These are phyloP conservation scores for Pulicaria dysenterica DNA, from an alignment of 129 eudicot species.

Conservation along the genomic window DNA sequence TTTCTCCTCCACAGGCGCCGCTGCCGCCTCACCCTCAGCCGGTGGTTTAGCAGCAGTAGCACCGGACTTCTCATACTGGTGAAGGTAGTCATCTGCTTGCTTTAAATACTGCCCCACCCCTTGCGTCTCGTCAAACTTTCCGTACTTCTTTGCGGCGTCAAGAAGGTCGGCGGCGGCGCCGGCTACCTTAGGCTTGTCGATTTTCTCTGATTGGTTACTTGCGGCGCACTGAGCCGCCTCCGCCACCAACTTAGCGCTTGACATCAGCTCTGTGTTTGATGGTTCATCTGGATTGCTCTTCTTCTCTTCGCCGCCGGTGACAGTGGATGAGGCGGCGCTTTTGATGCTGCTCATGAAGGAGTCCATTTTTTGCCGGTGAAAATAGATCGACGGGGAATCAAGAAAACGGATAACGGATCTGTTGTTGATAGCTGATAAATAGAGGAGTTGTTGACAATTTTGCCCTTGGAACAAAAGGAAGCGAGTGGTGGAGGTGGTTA, in stretches of 20 bases:
- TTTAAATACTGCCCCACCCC: slow-evolving; percentile 62
- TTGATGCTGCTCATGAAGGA: slow-evolving; percentile 32
- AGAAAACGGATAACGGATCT: not conserved
- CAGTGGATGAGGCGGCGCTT: slow-evolving; percentile 22
- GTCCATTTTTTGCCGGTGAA: slow-evolving; percentile 31
- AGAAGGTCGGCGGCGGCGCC: slow-evolving; percentile 65
- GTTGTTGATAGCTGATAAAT: not conserved
- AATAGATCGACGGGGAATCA: not conserved
- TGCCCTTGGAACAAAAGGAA: slow-evolving; percentile 10
- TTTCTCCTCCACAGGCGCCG: slow-evolving; percentile 13
- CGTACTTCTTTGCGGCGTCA: slow-evolving; percentile 53
- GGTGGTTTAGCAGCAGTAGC: slow-evolving; percentile 16
- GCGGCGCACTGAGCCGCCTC: slow-evolving; percentile 53
- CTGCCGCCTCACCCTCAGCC: slow-evolving; percentile 11
- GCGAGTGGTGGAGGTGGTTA: slow-evolving; percentile 14
- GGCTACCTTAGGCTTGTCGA: slow-evolving; percentile 59
- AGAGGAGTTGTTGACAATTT: slow-evolving; percentile 16
- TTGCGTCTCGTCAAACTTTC: slow-evolving; percentile 55
- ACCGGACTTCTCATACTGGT: slow-evolving; percentile 48
- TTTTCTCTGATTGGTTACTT: slow-evolving; percentile 43
- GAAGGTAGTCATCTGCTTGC: slow-evolving; percentile 67
- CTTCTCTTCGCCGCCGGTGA: slow-evolving; percentile 27
- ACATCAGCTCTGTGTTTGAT: slow-evolving; percentile 37
- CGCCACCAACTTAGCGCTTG: slow-evolving; percentile 59
- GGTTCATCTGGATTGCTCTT: slow-evolving; percentile 18